phyloP scores from a whole-genome alignment of 73 alveolate genomes.

The Paramecium biaurelia region DNA sequence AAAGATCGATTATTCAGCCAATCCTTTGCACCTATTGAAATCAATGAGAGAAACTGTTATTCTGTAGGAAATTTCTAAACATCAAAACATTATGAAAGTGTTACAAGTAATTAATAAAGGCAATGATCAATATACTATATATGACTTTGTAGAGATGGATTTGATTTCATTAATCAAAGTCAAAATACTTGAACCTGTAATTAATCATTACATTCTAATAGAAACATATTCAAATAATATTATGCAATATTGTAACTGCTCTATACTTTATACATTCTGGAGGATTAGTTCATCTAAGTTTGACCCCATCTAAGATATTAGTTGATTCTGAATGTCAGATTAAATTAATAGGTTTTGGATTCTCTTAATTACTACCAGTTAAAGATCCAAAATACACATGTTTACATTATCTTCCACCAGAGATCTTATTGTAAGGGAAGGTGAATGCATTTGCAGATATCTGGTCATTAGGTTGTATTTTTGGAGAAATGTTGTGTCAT shows the following conservation, averaged over 20 bases:
- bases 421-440: background rate
- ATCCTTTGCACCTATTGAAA: background rate
- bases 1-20: constrained; percentile 3
- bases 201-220: background rate
- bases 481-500: constrained; percentile 47
- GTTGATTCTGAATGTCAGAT: constrained; percentile 30
- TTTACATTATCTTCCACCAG: constrained; percentile 24
- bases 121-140: background rate
- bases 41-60: background rate
- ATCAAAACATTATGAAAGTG: background rate
- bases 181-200: background rate
- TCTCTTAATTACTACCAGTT: background rate
- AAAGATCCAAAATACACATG: background rate
- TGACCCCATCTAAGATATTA: constrained; percentile 20
- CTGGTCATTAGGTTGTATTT: constrained; percentile 33
- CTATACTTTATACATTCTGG: constrained; percentile 34
- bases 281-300: constrained; percentile 20
- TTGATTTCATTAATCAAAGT: constrained; percentile 1
- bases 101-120: background rate
- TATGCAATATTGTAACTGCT: background rate
- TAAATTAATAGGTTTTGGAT: background rate
- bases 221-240: background rate
- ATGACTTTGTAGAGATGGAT: constrained; percentile 49
- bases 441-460: background rate
- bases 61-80: background rate